Evolutionary conservation across 2,329 filamentous ascomycete species (phyloP).

Genomic region (Cercospora sp.): DNA sequence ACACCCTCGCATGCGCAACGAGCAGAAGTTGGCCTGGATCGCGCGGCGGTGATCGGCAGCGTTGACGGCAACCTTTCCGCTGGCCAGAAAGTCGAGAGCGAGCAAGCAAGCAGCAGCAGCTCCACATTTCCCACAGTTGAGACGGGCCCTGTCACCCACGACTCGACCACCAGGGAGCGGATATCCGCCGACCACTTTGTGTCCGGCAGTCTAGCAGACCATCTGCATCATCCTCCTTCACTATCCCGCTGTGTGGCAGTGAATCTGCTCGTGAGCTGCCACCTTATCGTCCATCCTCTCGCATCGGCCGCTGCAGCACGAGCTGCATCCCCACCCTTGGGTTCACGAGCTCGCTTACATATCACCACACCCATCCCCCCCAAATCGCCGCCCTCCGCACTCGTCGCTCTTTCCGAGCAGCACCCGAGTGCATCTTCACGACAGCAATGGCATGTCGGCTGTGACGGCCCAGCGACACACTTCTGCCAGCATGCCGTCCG

Average conservation of each 20-base stretch:
- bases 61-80: background rate
- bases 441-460: slow-evolving; percentile 18
- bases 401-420: background rate
- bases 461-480: slow-evolving; percentile 14
- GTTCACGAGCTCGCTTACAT: background rate
- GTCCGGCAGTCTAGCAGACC: background rate
- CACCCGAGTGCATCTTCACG: background rate
- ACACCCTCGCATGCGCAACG: background rate
- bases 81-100: background rate
- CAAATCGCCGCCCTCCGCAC: slow-evolving; percentile 1
- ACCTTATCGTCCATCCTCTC: background rate
- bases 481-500: slow-evolving; percentile 31
- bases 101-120: background rate
- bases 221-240: background rate
- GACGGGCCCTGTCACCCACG: background rate
- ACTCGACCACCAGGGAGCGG: background rate
- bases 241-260: background rate
- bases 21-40: background rate
- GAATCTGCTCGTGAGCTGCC: background rate
- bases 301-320: background rate
- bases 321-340: background rate
- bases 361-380: slow-evolving; percentile 2
- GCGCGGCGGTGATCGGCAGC: background rate
- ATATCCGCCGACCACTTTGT: background rate
- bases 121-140: slow-evolving; percentile 1